Percentiles rank a stretch among this genome's conserved stretches.
These are phyloP conservation scores for Dioscorea dumetorum DNA, from an alignment of 106 monocot genomes.

Conservation along the genomic window DNA sequence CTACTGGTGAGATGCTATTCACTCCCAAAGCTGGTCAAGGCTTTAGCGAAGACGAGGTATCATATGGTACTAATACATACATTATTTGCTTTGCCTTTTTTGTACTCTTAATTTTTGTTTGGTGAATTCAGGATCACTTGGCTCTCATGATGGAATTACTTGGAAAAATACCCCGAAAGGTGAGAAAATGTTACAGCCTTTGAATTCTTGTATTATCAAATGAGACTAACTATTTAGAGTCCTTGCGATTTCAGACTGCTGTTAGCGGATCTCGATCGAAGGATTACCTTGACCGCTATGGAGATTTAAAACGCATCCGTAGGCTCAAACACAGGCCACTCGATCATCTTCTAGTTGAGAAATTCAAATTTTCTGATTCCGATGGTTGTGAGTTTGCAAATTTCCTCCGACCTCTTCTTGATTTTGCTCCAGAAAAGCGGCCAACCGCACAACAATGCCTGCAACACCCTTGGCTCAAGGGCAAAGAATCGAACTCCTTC, in stretches of 20 bases:
- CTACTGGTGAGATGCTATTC: slow-evolving; percentile 89
- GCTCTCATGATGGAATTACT: slow-evolving; percentile 97
- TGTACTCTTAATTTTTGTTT: no score
- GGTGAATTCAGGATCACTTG: slow-evolving; percentile 73
- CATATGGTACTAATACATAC: neutral
- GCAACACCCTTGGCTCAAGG: slow-evolving; percentile 59
- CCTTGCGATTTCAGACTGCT: slow-evolving; percentile 42
- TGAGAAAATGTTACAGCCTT: slow-evolving; percentile 6
- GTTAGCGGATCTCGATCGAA: slow-evolving; percentile 63
- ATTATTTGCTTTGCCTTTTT: no score
- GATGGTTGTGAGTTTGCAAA: slow-evolving; percentile 57
- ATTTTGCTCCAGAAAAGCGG: slow-evolving; percentile 78
- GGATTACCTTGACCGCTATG: slow-evolving; percentile 81
- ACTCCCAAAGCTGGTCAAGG: slow-evolving; percentile 55
- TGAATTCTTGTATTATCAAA: neutral
- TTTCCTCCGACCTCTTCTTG: slow-evolving; percentile 69
- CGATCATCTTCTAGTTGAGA: slow-evolving; percentile 55
- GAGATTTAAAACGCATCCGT: slow-evolving; percentile 84
- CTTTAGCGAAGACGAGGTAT: slow-evolving; percentile 91
- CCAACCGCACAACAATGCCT: slow-evolving; percentile 68
- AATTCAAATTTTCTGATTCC: slow-evolving; percentile 57
- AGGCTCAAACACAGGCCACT: slow-evolving; percentile 71
- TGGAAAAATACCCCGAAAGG: slow-evolving; percentile 88
- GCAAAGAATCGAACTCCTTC: neutral
- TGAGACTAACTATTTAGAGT: neutral